Conservation (phyloP, 495 filamentous ascomycete genomes). For the Penicillium pancosmium region DNA sequence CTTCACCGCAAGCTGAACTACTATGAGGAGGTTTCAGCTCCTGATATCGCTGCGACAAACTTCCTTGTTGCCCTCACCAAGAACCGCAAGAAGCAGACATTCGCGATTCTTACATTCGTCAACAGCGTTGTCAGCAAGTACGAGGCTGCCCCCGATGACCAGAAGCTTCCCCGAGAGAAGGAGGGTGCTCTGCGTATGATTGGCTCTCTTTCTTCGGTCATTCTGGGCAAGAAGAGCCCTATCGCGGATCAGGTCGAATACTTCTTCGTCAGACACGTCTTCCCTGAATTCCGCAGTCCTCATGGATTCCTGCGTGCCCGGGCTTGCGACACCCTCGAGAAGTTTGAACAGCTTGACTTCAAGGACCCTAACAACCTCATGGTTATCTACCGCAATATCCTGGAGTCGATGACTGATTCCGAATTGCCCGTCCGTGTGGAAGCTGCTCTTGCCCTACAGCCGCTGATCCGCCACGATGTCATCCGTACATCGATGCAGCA, state of each 20-base stretch:
- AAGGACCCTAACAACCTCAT: slow-evolving; percentile 92
- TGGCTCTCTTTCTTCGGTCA: slow-evolving; percentile 88
- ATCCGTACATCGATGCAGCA: slow-evolving; percentile 94
- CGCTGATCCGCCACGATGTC: slow-evolving; percentile 90
- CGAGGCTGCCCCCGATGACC: slow-evolving; percentile 77
- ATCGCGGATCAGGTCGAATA: slow-evolving; percentile 99
- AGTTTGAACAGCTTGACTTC: slow-evolving; percentile 96
- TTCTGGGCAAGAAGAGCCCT: slow-evolving; percentile 95
- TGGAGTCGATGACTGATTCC: slow-evolving; percentile 93
- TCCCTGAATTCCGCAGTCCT: slow-evolving; percentile 92
- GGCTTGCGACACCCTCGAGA: slow-evolving; percentile 95
- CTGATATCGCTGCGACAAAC: slow-evolving; percentile 95
- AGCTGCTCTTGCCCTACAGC: slow-evolving; percentile 91
- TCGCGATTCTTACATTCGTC: slow-evolving; percentile 88
- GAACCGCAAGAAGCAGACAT: slow-evolving; percentile 91
- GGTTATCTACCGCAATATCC: slow-evolving; percentile 92
- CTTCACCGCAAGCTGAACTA: slow-evolving; percentile 96
- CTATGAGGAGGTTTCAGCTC: slow-evolving; percentile 94
- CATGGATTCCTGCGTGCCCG: slow-evolving; percentile 93
- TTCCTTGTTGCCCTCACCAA: slow-evolving; percentile 95
- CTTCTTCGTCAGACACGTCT: slow-evolving; percentile 97
- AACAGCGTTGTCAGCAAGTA: slow-evolving; percentile 91
- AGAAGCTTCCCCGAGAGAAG: slow-evolving; percentile 92
- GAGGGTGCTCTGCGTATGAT: slow-evolving; percentile 98
- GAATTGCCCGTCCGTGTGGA: slow-evolving; percentile 92